Evolutionary conservation across 2,329 filamentous ascomycete genomes (phyloP).

Genomic region (Sporothrix sp.): DNA sequence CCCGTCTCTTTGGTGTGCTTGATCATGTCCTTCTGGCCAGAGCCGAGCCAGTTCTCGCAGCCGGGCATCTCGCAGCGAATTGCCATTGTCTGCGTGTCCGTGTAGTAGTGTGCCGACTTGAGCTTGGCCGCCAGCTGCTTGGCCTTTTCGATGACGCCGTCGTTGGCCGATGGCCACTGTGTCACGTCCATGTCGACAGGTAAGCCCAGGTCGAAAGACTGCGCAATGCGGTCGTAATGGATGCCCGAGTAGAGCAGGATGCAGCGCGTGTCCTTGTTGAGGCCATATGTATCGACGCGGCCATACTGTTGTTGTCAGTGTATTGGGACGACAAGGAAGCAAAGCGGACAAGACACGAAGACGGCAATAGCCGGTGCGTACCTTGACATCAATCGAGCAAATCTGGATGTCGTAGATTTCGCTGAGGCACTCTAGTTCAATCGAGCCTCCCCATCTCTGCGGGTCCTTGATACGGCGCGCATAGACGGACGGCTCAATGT

Average conservation of each 20-base stretch:
- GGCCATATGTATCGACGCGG: constrained; percentile 65
- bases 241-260: constrained; percentile 86
- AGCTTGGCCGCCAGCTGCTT: constrained; percentile 56
- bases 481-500: constrained; percentile 59
- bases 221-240: constrained; percentile 83
- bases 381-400: constrained; percentile 70
- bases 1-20: constrained; percentile 55
- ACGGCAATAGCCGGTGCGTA: no score
- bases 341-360: no score
- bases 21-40: constrained; percentile 53
- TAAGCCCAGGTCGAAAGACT: constrained; percentile 50
- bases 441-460: constrained; percentile 83
- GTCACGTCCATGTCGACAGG: constrained; percentile 66
- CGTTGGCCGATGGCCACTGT: constrained; percentile 43
- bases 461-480: constrained; percentile 71
- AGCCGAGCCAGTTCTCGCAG: constrained; percentile 55
- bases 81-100: constrained; percentile 71
- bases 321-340: no score
- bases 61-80: constrained; percentile 60
- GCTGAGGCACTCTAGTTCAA: constrained; percentile 78
- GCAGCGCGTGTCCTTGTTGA: constrained; percentile 57
- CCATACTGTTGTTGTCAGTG: constrained; percentile 18
- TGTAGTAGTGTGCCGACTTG: constrained; percentile 68
- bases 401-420: constrained; percentile 81
- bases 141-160: constrained; percentile 63